Base-by-base conservation (phyloP, 768 basidiomycete genomes). In the Russula earlei region DNA sequence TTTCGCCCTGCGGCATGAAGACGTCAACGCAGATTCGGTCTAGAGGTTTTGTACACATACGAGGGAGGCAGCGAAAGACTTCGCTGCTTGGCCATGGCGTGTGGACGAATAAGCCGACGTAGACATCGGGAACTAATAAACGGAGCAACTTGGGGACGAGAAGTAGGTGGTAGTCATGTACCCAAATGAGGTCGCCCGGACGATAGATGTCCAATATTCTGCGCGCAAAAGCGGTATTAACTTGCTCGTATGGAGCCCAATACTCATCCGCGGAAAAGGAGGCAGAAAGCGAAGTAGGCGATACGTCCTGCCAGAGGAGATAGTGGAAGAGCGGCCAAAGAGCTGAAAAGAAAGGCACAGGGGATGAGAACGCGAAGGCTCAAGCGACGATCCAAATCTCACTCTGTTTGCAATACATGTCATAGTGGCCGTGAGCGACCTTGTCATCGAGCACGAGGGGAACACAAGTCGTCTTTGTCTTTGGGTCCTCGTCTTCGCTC, bases 301-400 rank as follows among this genome's bases (percentile, higher is more conserved):
- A 61, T 56, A 93, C 91, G 67, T 98, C 96, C 69, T 95, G 93
- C 88, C 94, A 96, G 53, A 97, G 84, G 54, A 98, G 82, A 68
- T 98, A 98, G 72, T 98, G 96, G 80, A 98, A 96, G 40, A 97
- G 74, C 1, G 95, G 95, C 94, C 95, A 99, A 42, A 99, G 82
- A 37, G 85, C 92, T 95, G 64, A 11, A 37, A 24, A 43, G 4
- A 45, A 4, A n/a, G n/a, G 10, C 27, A 22, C n/a, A 24, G 11
- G 20, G 38, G 40, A 3, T 50, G 47, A 27, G 19, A 48, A 22
- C 41, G 33, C 22, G 51, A 14, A 24, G 3, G 12, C 8, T 36
- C n/a, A n/a, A 51, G 9, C 14, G 10, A 33, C 4, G 34, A 29
- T 38, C 22, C 20, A 41, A 24, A 81, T 46, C 87, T 69, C 64